phyloP scores from a whole-genome alignment of 2,329 filamentous ascomycete species.

The Diaporthe eres region DNA sequence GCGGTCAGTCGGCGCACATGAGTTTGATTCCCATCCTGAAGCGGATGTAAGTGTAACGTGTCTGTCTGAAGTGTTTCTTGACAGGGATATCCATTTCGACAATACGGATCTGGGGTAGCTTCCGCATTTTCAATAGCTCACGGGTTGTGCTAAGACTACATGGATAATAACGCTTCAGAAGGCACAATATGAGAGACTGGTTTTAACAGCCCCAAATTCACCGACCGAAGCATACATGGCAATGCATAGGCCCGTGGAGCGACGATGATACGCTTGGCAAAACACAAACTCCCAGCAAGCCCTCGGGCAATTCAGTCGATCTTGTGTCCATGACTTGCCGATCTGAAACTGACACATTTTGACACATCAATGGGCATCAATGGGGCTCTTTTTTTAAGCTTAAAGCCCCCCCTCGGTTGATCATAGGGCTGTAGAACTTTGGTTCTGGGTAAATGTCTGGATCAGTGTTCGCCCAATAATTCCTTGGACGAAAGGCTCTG shows the following conservation, averaged over 20 bases:
- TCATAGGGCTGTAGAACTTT: constrained; percentile 8
- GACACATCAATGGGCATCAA: background rate
- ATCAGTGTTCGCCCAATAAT: background rate
- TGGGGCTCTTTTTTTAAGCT: constrained; percentile 10
- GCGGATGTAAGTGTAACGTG: constrained; percentile 2
- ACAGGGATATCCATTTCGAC: background rate
- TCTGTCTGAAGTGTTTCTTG: constrained; percentile 19
- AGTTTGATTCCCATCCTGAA: constrained; percentile 17
- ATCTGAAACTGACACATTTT: constrained; percentile 29
- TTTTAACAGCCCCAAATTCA: background rate
- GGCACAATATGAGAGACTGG: background rate
- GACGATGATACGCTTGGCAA: constrained; percentile 33
- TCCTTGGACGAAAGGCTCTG: no score
- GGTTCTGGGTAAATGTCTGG: background rate
- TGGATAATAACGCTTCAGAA: background rate
- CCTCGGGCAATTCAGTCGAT: constrained; percentile 2
- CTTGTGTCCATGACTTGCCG: constrained; percentile 12
- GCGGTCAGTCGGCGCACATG: background rate
- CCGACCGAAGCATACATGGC: background rate
- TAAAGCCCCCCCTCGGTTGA: background rate
- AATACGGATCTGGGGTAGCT: background rate
- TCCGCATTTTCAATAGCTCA: background rate
- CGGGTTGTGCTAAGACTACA: background rate
- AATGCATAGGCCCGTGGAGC: constrained; percentile 8
- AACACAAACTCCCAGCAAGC: constrained; percentile 11